Evolutionary conservation across 176 grass and related monocot genomes (phyloP).

Genomic region (Oryza meridionalis): DNA sequence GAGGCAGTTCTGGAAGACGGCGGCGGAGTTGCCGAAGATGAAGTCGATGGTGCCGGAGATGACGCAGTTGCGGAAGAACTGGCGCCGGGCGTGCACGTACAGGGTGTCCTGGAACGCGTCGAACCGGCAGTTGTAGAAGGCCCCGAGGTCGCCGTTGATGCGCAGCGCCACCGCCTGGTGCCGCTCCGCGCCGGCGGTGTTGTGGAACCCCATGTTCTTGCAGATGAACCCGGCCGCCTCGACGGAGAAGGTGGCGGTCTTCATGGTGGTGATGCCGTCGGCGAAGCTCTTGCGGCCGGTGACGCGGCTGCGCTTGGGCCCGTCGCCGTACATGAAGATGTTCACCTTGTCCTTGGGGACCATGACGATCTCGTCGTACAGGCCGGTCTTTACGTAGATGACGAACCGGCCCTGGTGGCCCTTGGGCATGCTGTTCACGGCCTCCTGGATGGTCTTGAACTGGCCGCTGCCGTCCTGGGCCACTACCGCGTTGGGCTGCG

Average conservation of each 20-base stretch:
- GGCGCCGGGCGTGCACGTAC: conserved; percentile 58
- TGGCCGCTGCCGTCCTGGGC: conserved; percentile 83
- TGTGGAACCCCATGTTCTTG: conserved; percentile 94
- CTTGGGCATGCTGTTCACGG: conserved; percentile 66
- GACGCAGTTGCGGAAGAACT: conserved; percentile 91
- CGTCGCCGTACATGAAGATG: conserved; percentile 90
- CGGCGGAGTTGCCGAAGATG: conserved; percentile 86
- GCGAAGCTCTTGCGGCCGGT: conserved; percentile 61
- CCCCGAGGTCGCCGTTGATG: conserved; percentile 56
- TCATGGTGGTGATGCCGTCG: conserved; percentile 64
- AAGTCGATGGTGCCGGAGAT: conserved; percentile 87
- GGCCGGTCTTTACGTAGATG: conserved; percentile 88
- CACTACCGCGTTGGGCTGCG: conserved; percentile 63
- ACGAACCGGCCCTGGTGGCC: conserved; percentile 52
- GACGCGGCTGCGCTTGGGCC: conserved; percentile 56
- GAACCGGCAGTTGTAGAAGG: conserved; percentile 75
- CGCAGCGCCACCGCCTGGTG: conserved; percentile 88
- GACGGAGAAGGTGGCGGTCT: conserved; percentile 69
- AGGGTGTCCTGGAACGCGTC: conserved; percentile 90
- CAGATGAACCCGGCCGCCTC: conserved; percentile 68
- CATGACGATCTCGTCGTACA: conserved; percentile 76
- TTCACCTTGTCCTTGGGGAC: conserved; percentile 64
- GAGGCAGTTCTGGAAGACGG: conserved; percentile 78
- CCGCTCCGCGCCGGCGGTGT: conserved; percentile 71
- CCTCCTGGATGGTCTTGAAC: conserved; percentile 76